Evolutionary conservation across 331 rosid genomes (phyloP).

Genomic region (Acacia concinna): DNA sequence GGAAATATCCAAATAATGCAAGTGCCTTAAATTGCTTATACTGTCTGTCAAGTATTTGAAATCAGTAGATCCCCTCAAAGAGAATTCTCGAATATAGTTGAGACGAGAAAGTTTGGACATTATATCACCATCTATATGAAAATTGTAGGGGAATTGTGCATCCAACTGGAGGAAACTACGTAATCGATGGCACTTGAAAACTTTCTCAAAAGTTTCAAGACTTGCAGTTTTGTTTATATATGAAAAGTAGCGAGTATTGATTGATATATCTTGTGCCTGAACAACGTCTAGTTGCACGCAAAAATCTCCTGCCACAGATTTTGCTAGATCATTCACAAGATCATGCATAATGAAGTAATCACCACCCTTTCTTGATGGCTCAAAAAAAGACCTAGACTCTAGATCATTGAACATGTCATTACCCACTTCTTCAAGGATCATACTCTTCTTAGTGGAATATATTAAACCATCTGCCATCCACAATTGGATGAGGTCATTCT

Average conservation of each 20-base stretch:
- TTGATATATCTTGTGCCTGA: not conserved
- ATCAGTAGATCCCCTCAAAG: not conserved
- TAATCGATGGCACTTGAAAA: not conserved
- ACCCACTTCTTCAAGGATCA: not conserved
- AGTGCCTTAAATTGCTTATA: constrained; percentile 27
- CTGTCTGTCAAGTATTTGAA: not conserved
- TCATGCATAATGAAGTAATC: not conserved
- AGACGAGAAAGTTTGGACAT: not conserved
- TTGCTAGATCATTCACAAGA: constrained; percentile 6
- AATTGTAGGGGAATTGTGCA: accelerated
- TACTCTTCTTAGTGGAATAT: not conserved
- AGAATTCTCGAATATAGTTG: not conserved
- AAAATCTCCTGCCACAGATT: not conserved
- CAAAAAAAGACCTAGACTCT: not conserved
- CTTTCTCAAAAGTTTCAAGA: not conserved
- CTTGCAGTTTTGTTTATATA: accelerated
- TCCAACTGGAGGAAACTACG: not conserved
- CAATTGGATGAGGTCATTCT: not conserved
- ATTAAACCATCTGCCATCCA: constrained; percentile 32
- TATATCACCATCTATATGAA: not conserved
- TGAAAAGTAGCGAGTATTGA: not conserved
- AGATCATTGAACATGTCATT: not conserved
- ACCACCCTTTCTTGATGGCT: not conserved
- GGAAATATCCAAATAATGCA: constrained; percentile 40
- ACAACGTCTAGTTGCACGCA: not conserved